phyloP scores from a whole-genome alignment of 257 asterid species.

The Jasminum sambac region DNA sequence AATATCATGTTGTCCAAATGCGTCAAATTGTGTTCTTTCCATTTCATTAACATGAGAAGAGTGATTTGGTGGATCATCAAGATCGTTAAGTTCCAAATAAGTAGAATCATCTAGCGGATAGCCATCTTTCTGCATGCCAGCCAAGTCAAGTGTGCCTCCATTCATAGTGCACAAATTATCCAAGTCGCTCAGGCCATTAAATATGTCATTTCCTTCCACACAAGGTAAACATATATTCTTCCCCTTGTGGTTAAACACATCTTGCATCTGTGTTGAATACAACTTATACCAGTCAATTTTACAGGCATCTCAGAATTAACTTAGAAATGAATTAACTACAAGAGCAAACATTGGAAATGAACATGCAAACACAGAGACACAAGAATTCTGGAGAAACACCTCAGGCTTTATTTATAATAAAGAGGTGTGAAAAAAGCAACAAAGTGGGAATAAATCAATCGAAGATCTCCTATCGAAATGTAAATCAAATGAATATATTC shows the following conservation, averaged over 20 bases:
- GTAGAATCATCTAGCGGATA: slow-evolving; percentile 14
- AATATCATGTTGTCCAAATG: slow-evolving; percentile 2
- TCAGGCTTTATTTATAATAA: not conserved
- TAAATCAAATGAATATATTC: not conserved
- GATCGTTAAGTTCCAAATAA: slow-evolving; percentile 39
- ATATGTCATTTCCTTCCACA: slow-evolving; percentile 25
- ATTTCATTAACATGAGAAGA: slow-evolving; percentile 13
- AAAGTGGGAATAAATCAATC: not conserved
- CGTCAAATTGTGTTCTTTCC: not conserved
- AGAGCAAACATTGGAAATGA: not conserved
- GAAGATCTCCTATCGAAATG: not conserved
- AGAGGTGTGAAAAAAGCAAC: not conserved
- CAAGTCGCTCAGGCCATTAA: slow-evolving; percentile 21
- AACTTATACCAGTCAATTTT: not conserved
- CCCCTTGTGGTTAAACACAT: slow-evolving; percentile 1
- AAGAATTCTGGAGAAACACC: not conserved
- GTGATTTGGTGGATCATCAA: slow-evolving; percentile 29
- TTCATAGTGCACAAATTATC: slow-evolving; percentile 1
- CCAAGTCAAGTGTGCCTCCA: slow-evolving; percentile 19
- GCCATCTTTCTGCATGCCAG: slow-evolving; percentile 13
- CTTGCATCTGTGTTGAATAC: slow-evolving; percentile 22
- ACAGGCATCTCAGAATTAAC: not conserved
- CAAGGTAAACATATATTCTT: not conserved
- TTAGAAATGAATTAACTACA: not conserved
- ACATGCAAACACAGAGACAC: not conserved